Evolutionary conservation across 1,284 basidiomycete genomes (phyloP), one percentile per base, ranked within the genome.

Genomic region (Moniliella sp.): DNA sequence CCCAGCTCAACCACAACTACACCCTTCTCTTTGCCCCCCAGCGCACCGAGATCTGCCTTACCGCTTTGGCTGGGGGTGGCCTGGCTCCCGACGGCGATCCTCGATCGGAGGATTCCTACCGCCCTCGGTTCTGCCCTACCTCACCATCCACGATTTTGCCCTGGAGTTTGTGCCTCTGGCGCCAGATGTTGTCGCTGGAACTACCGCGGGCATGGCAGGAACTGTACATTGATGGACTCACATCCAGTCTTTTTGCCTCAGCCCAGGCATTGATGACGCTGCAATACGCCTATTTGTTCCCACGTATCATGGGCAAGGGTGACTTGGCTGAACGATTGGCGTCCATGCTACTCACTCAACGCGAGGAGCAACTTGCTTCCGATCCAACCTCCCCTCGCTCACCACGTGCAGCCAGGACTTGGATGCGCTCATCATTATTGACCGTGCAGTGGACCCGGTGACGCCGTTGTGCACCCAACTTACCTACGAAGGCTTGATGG

Each of bases 401-500:
- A n/a, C n/a, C n/a, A n/a, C n/a, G n/a, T n/a, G n/a, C n/a, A n/a
- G n/a, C n/a, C n/a, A n/a, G n/a, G n/a, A n/a, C n/a, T n/a, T 97
- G 34, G 91, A 99, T 57, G 76, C 74, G 13, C 64, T 97, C 36
- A 74, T 97, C 44, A 70, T 97, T 26, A 52, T 97, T 35, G 91
- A 99, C 59, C 72, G 91, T 31, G 71, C 75, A 27, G 74, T 80
- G n/a, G 91, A 97, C 58, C 78, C 93, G 74, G 75, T 91, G 33
- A 93, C 88, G 0, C 84, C 88, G 1, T 68, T 97, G 33, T 73
- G 88, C 28, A 97, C 88, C 1, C 88, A 97, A 54, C 66, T 97
- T 34, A 99, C 91, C 0, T 99, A 94, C 51, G 77, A 93, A 58
- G 91, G 91, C 11, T 73, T 99, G 27, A 69, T 94, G n/a, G 88